phyloP scores from a whole-genome alignment of 2,329 filamentous ascomycete species.

The Tolypocladium guangdongense region DNA sequence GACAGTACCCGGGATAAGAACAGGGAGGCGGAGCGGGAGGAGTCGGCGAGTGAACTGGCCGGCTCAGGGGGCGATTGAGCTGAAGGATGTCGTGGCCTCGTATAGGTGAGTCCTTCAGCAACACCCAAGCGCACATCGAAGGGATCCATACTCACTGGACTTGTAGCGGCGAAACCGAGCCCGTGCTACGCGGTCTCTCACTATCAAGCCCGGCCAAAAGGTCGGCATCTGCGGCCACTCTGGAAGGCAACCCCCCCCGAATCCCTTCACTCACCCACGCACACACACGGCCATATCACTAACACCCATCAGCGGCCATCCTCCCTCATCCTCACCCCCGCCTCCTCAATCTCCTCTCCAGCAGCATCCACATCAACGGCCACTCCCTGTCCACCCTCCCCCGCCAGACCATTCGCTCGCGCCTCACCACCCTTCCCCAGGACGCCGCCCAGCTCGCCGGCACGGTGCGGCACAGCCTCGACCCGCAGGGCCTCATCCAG shows the following conservation, averaged over 20 bases:
- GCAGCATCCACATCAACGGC: slow-evolving; percentile 30
- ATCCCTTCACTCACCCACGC: neutral
- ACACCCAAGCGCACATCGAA: no score
- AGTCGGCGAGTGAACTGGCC: slow-evolving; percentile 16
- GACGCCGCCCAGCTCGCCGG: slow-evolving; percentile 34
- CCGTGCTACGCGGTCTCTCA: slow-evolving; percentile 9
- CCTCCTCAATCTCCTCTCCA: slow-evolving; percentile 29
- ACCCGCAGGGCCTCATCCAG: slow-evolving; percentile 21
- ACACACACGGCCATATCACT: no score
- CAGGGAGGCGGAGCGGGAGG: neutral
- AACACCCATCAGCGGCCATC: slow-evolving; percentile 30
- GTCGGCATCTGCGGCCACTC: slow-evolving; percentile 40
- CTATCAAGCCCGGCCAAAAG: slow-evolving; percentile 27
- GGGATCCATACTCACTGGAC: neutral
- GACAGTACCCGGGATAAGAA: slow-evolving; percentile 17
- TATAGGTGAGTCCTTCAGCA: slow-evolving; percentile 11
- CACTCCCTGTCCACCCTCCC: slow-evolving; percentile 28
- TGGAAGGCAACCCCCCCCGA: slow-evolving; percentile 16
- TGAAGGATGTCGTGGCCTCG: slow-evolving; percentile 14
- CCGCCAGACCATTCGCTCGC: slow-evolving; percentile 29
- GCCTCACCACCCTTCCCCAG: slow-evolving; percentile 35
- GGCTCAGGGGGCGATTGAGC: slow-evolving; percentile 11
- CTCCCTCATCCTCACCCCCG: slow-evolving; percentile 32
- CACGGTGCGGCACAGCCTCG: slow-evolving; percentile 35
- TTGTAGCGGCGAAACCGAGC: slow-evolving; percentile 6